A percentile compares a stretch with the other conserved stretches of the same genome.
Evolutionary conservation across 345 rosid genomes (phyloP).

Genomic region (Microthlaspi erraticum): DNA sequence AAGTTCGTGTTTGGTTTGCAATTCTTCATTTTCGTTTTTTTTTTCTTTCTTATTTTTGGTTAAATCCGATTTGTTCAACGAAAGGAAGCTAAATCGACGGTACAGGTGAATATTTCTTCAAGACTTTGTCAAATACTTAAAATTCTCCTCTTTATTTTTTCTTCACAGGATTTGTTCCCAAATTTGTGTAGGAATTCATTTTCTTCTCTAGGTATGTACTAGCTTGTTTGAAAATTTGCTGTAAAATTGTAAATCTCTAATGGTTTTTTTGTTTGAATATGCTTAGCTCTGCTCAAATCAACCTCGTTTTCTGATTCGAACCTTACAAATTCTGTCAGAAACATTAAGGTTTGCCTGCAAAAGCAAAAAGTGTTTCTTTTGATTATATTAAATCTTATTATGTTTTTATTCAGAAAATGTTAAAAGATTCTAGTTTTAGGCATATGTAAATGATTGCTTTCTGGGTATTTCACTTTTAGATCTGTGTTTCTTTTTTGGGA

Average conservation of each 20-base stretch:
- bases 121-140: slow-evolving; percentile 27
- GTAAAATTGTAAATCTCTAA: slow-evolving; percentile 23
- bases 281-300: slow-evolving; percentile 15
- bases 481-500: slow-evolving; percentile 41
- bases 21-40: neutral
- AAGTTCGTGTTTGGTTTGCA: slow-evolving; percentile 11
- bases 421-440: slow-evolving; percentile 37
- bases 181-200: too few relatives aligned
- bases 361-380: slow-evolving; percentile 37
- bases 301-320: slow-evolving; percentile 7
- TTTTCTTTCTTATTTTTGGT: too few relatives aligned
- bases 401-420: slow-evolving; percentile 2
- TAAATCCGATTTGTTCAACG: neutral
- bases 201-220: slow-evolving; percentile 7
- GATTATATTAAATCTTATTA: neutral
- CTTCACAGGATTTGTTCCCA: slow-evolving; percentile 6
- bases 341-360: slow-evolving; percentile 9
- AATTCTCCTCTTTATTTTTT: neutral
- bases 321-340: slow-evolving; percentile 2
- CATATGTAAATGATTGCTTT: slow-evolving; percentile 9
- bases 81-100: slow-evolving; percentile 39
- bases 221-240: slow-evolving; percentile 12
- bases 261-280: slow-evolving; percentile 17
- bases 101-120: slow-evolving; percentile 34
- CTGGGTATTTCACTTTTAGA: slow-evolving; percentile 33